phyloP scores from a whole-genome alignment of 305 asterid species.

The Nicotiana rustica region DNA sequence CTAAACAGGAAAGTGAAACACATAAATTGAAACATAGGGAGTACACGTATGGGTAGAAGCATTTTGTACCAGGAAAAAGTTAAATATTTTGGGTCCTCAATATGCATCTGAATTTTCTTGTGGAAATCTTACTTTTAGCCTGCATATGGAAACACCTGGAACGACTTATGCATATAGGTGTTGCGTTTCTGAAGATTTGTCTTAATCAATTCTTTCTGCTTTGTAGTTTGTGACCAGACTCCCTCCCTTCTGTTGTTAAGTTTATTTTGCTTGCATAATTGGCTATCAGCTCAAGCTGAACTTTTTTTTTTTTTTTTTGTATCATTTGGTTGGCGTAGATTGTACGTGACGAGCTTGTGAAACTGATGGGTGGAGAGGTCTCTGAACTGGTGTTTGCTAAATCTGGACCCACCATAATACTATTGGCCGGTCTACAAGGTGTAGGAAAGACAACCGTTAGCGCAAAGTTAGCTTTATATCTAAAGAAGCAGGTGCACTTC shows the following conservation, averaged over 20 bases:
- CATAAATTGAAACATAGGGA: too few relatives aligned
- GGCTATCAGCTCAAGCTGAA: constrained; percentile 2
- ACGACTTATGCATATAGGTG: not conserved
- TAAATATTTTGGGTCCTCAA: not conserved
- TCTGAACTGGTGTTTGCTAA: constrained; percentile 87
- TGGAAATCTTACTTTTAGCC: not conserved
- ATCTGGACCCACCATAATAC: constrained; percentile 80
- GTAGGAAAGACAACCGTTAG: constrained; percentile 99
- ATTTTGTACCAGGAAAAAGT: not conserved
- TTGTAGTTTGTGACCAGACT: not conserved
- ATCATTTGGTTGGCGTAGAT: constrained; percentile 55
- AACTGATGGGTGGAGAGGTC: constrained; percentile 96
- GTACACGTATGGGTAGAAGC: not conserved
- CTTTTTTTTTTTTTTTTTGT: not conserved
- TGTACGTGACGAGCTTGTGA: constrained; percentile 88
- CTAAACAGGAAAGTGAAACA: too few relatives aligned
- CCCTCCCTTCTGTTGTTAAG: not conserved
- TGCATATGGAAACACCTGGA: not conserved
- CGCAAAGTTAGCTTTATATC: constrained; percentile 93
- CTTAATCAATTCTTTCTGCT: not conserved
- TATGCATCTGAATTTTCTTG: not conserved
- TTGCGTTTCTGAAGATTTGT: not conserved
- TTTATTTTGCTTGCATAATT: not conserved
- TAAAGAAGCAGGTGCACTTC: constrained; percentile 79
- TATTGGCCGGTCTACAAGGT: constrained; percentile 98